A percentile compares a stretch with the other conserved stretches of the same genome.
Conservation (phyloP, 1,284 basidiomycete genomes). For the Leccinum huronense region DNA sequence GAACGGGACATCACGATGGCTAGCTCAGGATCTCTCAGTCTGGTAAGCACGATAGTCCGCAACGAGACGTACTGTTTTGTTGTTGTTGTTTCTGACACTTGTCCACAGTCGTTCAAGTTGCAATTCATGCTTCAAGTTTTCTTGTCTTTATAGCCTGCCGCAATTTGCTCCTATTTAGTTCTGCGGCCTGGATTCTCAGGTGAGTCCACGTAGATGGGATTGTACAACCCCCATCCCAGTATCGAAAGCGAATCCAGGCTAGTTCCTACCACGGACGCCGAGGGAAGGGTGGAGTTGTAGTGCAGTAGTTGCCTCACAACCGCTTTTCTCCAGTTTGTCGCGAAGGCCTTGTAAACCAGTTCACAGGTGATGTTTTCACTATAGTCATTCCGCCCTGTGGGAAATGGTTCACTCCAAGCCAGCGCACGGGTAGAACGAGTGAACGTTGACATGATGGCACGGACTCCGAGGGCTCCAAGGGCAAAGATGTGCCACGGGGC, state of each 20-base stretch:
- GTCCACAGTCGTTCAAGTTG: neutral
- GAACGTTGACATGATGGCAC: neutral
- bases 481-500: neutral
- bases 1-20: conserved; percentile 8
- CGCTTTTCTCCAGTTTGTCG: too few species aligned
- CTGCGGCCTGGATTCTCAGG: neutral
- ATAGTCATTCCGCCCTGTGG: too few species aligned
- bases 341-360: too few species aligned
- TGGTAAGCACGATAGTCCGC: neutral
- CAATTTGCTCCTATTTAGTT: neutral
- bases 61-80: neutral
- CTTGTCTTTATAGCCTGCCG: neutral
- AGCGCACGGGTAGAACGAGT: neutral
- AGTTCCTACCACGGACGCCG: neutral
- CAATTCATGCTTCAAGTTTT: neutral
- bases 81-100: neutral
- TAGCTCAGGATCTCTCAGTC: neutral
- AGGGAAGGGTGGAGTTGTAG: too few species aligned
- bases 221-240: neutral
- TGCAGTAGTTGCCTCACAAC: too few species aligned
- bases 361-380: too few species aligned
- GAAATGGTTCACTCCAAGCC: too few species aligned
- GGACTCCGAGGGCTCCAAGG: neutral
- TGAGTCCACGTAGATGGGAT: neutral
- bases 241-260: neutral